Evolutionary conservation across 768 basidiomycete genomes (phyloP), one percentile per base, ranked within the genome.

Genomic region (Boletus pseudopeckii): DNA sequence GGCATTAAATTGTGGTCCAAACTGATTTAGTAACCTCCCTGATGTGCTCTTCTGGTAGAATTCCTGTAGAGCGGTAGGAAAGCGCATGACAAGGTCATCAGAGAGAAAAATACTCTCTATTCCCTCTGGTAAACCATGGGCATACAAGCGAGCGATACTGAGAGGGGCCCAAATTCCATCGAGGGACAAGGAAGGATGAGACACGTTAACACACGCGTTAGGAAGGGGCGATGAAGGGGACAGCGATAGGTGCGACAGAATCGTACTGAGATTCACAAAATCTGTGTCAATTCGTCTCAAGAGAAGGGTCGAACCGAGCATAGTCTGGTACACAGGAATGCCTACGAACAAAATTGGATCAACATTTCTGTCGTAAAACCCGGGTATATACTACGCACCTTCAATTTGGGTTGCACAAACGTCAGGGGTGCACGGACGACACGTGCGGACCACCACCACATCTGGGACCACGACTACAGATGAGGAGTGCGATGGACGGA

Each of bases 281-380:
- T 88, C 86, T 33, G 86, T 86, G 71, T 90, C 88, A 50, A 89
- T 82, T 58, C 88, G 83, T 60, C 88, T 82, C 57, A 89, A 70
- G 44, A 90, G 74, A 32, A 77, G 72, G 47, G 75, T 74, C 8
- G 77, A 68, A 38, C 80, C 82, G 10, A 89, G 75, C 48, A 72
- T 75, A 69, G 83, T 86, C 64, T 86, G 85, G 69, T 88, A 90
- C 46, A 90, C 86, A 37, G 85, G 80, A 51, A 90, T 84, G 59
- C 83, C 88, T 90, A 62, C 7, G 17, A 54, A 46, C 9, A 41
- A n/a, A 52, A 22, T 32, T 14, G 30, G 32, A 28, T 66, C 48
- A 66, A 49, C 41, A 43, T 33, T 50, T 30, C 48, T 22, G 34
- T 44, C 20, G 17, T 22, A 18, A 46, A 17, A 34, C 37, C 5